Percentiles rank a stretch among this genome's conserved stretches.
Evolutionary conservation across 2,329 filamentous ascomycete genomes (phyloP).

Genomic region (Xylaria digitata): DNA sequence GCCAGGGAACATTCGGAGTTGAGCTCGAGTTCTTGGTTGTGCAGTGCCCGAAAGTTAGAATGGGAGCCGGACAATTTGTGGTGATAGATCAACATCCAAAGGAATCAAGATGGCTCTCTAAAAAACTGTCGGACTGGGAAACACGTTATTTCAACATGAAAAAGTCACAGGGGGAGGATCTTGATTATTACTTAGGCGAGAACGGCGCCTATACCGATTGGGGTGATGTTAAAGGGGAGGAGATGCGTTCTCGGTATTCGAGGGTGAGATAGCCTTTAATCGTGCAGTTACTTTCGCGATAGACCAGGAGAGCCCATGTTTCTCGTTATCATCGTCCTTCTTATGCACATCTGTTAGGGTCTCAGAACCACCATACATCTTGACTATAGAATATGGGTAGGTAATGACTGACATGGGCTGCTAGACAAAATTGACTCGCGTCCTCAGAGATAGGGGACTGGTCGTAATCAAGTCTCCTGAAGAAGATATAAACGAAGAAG

Average conservation of each 20-base stretch:
- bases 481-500: neutral
- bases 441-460: constrained; percentile 26
- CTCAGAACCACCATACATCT: neutral
- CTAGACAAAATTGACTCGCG: constrained; percentile 28
- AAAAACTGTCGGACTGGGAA: constrained; percentile 19
- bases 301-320: neutral
- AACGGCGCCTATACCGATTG: neutral
- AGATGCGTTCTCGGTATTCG: constrained; percentile 8
- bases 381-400: neutral
- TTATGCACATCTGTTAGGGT: neutral
- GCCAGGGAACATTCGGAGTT: constrained; percentile 30
- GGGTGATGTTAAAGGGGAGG: neutral
- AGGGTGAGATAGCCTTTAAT: constrained; percentile 19
- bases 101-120: constrained; percentile 36
- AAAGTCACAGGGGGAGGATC: neutral
- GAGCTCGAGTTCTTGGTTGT: constrained; percentile 43
- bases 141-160: neutral
- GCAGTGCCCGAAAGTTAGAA: constrained; percentile 16
- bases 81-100: constrained; percentile 36
- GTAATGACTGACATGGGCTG: constrained; percentile 1
- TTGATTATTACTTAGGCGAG: fast-evolving
- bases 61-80: neutral
- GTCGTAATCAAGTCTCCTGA: constrained; percentile 30
- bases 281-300: too few species aligned
- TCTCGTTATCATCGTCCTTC: neutral